A percentile compares a stretch with the other conserved stretches of the same genome.
Conservation (phyloP, 148 eudicot genomes). For the Spergularia bocconei region DNA sequence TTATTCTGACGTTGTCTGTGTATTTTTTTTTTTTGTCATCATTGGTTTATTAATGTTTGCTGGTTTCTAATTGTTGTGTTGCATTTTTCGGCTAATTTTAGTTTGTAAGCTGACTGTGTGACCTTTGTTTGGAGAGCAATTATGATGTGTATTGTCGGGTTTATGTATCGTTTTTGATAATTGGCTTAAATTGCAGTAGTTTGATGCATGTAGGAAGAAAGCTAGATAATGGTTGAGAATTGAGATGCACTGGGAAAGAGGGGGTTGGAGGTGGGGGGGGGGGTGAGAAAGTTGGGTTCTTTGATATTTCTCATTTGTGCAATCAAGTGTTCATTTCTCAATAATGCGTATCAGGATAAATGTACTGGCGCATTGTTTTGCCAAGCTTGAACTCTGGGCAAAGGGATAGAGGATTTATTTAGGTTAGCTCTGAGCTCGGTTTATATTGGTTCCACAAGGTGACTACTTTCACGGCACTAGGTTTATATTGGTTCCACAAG, state of each 20-base stretch:
- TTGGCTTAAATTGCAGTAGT: not conserved
- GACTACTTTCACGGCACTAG: not conserved
- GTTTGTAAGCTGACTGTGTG: not conserved
- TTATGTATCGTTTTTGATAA: not conserved
- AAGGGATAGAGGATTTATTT: not conserved
- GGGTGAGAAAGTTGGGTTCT: not conserved
- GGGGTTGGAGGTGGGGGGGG: not conserved
- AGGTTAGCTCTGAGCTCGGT: not conserved
- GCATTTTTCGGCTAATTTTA: not conserved
- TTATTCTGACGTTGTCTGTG: not conserved
- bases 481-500: no score
- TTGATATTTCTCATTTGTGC: not conserved
- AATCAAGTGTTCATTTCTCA: not conserved
- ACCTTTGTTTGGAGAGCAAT: not conserved
- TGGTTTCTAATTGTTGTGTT: not conserved
- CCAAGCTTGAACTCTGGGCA: not conserved
- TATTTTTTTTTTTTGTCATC: not conserved
- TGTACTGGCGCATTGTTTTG: not conserved
- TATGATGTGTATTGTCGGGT: constrained; percentile 7
- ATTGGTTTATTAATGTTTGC: constrained; percentile 2
- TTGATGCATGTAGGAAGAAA: not conserved
- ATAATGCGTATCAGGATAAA: not conserved
- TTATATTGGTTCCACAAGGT: not conserved
- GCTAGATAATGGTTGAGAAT: not conserved
- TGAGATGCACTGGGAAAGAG: not conserved